Evolutionary conservation across 257 asterid genomes (phyloP).

Genomic region (Avicennia marina): DNA sequence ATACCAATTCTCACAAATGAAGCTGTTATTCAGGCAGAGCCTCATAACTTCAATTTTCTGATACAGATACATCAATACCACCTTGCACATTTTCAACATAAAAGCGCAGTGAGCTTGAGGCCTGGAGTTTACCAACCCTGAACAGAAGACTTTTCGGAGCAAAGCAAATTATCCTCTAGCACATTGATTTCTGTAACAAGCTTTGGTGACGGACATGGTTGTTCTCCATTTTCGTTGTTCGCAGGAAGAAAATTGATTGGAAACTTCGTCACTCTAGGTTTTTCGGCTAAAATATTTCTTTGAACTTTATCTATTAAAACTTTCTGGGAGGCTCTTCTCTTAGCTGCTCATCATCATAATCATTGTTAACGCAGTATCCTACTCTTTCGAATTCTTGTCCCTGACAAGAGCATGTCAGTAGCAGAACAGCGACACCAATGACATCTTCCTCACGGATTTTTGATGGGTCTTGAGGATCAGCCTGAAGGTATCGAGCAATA

Average conservation of each 20-base stretch:
- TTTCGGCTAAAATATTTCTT: constrained; percentile 76
- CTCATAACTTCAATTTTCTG: too few relatives aligned
- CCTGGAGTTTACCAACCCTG: constrained; percentile 22
- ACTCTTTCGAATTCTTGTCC: constrained; percentile 91
- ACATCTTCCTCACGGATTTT: constrained; percentile 64
- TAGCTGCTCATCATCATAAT: constrained; percentile 78
- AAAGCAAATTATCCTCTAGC: constrained; percentile 19
- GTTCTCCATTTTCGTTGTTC: constrained; percentile 58
- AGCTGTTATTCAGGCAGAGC: too few relatives aligned
- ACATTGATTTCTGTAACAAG: constrained; percentile 44
- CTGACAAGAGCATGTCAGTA: constrained; percentile 57
- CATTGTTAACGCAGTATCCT: constrained; percentile 92
- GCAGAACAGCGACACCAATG: constrained; percentile 66
- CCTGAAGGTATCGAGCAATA: constrained; percentile 26
- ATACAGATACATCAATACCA: too few relatives aligned
- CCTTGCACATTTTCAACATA: too few relatives aligned
- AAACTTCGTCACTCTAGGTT: constrained; percentile 93
- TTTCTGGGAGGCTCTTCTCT: constrained; percentile 90
- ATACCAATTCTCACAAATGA: too few relatives aligned
- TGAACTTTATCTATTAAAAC: constrained; percentile 71
- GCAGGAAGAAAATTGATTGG: constrained; percentile 82
- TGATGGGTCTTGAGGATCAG: constrained; percentile 62
- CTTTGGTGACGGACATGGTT: constrained; percentile 49
- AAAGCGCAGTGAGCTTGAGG: too few relatives aligned
- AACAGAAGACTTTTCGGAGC: constrained; percentile 23